Evolutionary conservation across 371 early-diverging fungal species (phyloP).

Genomic region (Syncephalis fuscata): DNA sequence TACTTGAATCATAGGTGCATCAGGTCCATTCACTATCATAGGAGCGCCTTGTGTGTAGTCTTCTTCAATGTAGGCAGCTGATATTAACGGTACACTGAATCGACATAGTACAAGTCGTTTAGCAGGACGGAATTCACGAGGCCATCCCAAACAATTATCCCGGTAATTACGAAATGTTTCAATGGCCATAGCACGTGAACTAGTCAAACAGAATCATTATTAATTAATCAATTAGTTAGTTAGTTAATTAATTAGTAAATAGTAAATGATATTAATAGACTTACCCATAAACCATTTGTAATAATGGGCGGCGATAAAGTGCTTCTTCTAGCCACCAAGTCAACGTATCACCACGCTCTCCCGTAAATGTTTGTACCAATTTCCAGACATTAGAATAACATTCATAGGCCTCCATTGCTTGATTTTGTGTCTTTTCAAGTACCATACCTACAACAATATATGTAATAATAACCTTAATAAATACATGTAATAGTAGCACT

Average conservation of each 20-base stretch:
- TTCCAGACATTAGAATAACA: conserved; percentile 26
- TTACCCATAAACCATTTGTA: conserved; percentile 32
- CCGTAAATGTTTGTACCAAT: conserved; percentile 17
- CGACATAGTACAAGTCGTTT: conserved; percentile 25
- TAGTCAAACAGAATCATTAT: conserved; percentile 4
- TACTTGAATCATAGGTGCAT: conserved; percentile 10
- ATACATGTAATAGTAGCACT: no score
- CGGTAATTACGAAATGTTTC: conserved; percentile 34
- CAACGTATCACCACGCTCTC: conserved; percentile 22
- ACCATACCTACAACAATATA: conserved; percentile 17
- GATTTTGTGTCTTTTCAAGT: conserved; percentile 27
- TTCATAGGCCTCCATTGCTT: conserved; percentile 18
- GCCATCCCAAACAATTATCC: conserved; percentile 18
- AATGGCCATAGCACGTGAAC: conserved; percentile 14
- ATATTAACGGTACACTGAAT: conserved; percentile 15
- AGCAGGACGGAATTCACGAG: conserved; percentile 20
- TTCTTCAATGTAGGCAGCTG: conserved; percentile 7
- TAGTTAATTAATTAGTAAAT: background rate
- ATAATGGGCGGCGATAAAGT: conserved; percentile 38
- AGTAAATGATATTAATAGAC: background rate
- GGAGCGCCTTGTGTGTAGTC: conserved; percentile 2
- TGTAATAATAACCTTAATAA: background rate
- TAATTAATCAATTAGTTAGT: conserved; percentile 3
- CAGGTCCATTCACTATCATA: background rate
- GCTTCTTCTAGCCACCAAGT: conserved; percentile 51